Base-by-base conservation (phyloP, 345 rosid genomes). In the Cardamine resedifolia region DNA sequence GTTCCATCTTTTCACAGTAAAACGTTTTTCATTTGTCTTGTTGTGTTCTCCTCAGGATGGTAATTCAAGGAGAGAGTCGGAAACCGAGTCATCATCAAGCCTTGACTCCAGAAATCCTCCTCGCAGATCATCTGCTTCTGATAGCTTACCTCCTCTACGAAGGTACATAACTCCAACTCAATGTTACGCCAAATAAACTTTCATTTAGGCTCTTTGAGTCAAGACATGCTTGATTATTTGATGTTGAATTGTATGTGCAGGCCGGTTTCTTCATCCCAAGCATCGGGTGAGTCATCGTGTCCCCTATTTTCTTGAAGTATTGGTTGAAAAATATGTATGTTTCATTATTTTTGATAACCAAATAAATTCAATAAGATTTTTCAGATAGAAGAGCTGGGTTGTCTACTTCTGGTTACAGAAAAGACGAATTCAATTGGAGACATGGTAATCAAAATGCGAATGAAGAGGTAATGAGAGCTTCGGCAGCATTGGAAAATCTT, bases 141-240 rank as follows among this genome's bases (percentile, higher is more conserved):
- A 94, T 70, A 94, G 88, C 74, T 82, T 90, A 77, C 98, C 98
- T 66, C 97, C 97, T 34, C 34, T 78, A n/a, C 90, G 89, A 87
- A 91, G 97, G 97, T 95, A 79, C 71, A 28, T 26, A 44, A 18
- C 49, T 24, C 14, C 48, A 39, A 62, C 77, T 30, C 26, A 41
- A 6, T 33, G 16, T 31, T 18, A 38, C 14, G 30, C 39, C 48
- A 15, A 41, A 18, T 39, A 43, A 43, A n/a, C 50, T 57, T 68
- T 41, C 39, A 55, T 59, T 52, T 47, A 72, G 47, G 26, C 1
- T 43, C 18, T 6, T 58, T 28, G 34, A 59, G 44, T 64, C 55
- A 14, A 14, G 39, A 57, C 55, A 20, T 60, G 47, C 68, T 78
- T 76, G 14, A 16, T 31, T 49, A 28, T 73, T 7, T 57, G 57